Percentiles rank a stretch among this genome's conserved stretches.
Evolutionary conservation across 805 yeast species (phyloP).

Genomic region (Metschnikowia gruessii): DNA sequence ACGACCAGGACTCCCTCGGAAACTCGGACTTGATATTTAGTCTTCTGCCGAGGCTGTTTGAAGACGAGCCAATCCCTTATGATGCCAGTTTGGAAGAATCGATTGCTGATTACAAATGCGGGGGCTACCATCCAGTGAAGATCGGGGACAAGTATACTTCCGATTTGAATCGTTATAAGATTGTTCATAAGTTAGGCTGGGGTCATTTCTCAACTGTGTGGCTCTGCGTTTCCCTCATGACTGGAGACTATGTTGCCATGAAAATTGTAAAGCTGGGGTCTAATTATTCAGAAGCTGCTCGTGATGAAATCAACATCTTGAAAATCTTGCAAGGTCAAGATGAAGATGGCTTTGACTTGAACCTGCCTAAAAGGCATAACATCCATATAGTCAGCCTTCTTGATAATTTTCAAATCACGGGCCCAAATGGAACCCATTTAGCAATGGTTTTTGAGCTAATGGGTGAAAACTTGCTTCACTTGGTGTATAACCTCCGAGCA

Average conservation of each 20-base stretch:
- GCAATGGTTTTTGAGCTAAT: constrained; percentile 97
- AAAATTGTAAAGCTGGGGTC: constrained; percentile 90
- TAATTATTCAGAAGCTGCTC: constrained; percentile 89
- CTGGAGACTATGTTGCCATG: constrained; percentile 86
- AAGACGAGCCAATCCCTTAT: constrained; percentile 15
- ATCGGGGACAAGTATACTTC: constrained; percentile 83
- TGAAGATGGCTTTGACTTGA: constrained; percentile 4
- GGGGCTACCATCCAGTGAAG: constrained; percentile 94
- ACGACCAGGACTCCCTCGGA: constrained; percentile 14
- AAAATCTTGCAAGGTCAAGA: constrained; percentile 69
- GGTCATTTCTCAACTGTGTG: constrained; percentile 80
- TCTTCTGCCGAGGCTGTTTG: constrained; percentile 1
- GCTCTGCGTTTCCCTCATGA: constrained; percentile 62
- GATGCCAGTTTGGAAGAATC: constrained; percentile 68
- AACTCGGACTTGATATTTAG: constrained; percentile 1
- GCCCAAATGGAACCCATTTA: constrained; percentile 89
- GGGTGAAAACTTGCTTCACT: constrained; percentile 87
- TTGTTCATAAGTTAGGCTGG: constrained; percentile 95
- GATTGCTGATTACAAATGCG: constrained; percentile 76
- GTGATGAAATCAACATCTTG: constrained; percentile 77
- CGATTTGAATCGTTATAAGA: constrained; percentile 54
- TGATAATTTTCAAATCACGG: constrained; percentile 82
- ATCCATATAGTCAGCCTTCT: constrained; percentile 69
- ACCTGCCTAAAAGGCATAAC: neutral
- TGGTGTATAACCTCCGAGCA: constrained; percentile 77